Evolutionary conservation across 257 asterid genomes (phyloP), one percentile per base, ranked within the genome.

Genomic region (Salvia rosmarinus): DNA sequence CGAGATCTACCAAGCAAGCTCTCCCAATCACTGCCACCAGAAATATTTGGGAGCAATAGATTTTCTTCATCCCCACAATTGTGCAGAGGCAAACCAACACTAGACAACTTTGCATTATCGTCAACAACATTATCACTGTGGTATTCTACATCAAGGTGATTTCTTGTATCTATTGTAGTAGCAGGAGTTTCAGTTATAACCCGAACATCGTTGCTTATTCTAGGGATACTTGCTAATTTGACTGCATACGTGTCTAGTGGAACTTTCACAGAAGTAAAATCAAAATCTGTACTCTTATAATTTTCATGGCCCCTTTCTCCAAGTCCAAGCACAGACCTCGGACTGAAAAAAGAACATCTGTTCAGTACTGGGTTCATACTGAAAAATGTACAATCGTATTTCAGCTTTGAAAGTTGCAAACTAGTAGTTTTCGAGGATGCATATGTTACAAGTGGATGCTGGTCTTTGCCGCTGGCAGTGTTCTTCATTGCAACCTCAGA

Each of bases 11-110:
- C 83, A 79, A 95, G 97, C 78, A 85, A 72, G 81, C 88, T 88
- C 85, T 80, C 94, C 99, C 99, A 95, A 63, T 89, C 75, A 85
- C 90, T 70, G 68, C 96, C 96, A 67, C 95, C 95, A 68, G 79
- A 74, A 68, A 64, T 57, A 74, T 79, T 75, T 62, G 75, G 78
- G 49, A 16, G 71, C 78, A 21, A 73, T 50, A 73, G 63, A 50
- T 74, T 74, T 39, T 75, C 73, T 58, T 75, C 79, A 67, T 61
- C 55, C 40, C 17, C 44, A 39, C 60, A 72, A 42, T 78, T 74
- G 78, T 77, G 77, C 80, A 68, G 68, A 75, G 82, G 82, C 13
- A 72, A 79, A 74, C 67, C 60, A 61, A 44, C 75, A 68, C 35
- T 6, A 40, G 81, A 76, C 7, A 42, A 70, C 67, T 75, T 80